phyloP scores from a whole-genome alignment of 129 eudicot species.

The Flaveria linearis region DNA sequence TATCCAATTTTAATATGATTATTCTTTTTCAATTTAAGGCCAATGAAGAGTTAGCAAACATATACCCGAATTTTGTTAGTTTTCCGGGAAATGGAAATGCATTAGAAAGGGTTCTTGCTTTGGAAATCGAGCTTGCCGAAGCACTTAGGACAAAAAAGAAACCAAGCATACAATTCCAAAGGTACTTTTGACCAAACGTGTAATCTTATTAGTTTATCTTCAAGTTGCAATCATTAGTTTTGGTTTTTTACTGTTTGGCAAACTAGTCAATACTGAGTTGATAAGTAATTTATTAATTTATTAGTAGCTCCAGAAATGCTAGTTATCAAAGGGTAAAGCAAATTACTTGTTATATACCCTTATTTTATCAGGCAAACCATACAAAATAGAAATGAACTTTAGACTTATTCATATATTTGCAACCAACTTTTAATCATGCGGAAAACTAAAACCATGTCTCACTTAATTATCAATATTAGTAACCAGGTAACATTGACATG shows the following conservation, averaged over 20 bases:
- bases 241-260: background rate
- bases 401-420: background rate
- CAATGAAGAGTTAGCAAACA: slow-evolving; percentile 70
- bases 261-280: background rate
- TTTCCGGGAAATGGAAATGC: slow-evolving; percentile 70
- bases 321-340: slow-evolving; percentile 4
- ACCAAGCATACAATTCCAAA: slow-evolving; percentile 75
- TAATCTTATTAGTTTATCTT: background rate
- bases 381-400: background rate
- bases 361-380: background rate
- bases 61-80: slow-evolving; percentile 67
- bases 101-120: slow-evolving; percentile 86
- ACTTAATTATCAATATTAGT: background rate
- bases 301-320: background rate
- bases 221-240: background rate
- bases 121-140: slow-evolving; percentile 99
- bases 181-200: slow-evolving; percentile 43
- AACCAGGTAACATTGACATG: background rate
- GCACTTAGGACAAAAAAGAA: slow-evolving; percentile 72
- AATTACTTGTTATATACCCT: background rate
- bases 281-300: background rate
- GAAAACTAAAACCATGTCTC: background rate
- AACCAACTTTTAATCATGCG: background rate
- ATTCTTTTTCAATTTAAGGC: slow-evolving; percentile 40
- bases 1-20: slow-evolving; percentile 18